Evolutionary conservation across 2,329 filamentous ascomycete species (phyloP).

Genomic region (Sclerotinia subarctica): DNA sequence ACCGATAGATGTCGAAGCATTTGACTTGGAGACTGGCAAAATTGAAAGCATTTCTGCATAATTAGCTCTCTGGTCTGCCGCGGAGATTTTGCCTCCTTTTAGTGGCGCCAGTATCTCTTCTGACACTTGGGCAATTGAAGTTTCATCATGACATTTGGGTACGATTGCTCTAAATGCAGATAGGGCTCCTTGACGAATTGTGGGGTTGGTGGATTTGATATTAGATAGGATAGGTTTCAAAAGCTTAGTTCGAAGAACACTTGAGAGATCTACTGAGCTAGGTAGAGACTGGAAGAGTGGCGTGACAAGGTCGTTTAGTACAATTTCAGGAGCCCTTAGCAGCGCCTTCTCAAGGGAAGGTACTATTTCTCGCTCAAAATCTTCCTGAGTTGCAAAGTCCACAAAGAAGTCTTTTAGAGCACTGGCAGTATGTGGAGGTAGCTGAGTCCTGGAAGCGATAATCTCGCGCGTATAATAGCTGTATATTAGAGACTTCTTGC

Average conservation of each 20-base stretch:
- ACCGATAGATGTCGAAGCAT: constrained; percentile 62
- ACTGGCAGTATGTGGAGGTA: constrained; percentile 69
- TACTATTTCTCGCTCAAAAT: constrained; percentile 71
- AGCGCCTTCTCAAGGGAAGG: constrained; percentile 86
- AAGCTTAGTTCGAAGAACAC: constrained; percentile 66
- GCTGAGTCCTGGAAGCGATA: constrained; percentile 68
- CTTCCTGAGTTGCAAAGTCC: constrained; percentile 68
- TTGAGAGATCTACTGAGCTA: constrained; percentile 70
- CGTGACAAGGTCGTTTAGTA: constrained; percentile 74
- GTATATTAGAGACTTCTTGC: constrained; percentile 69
- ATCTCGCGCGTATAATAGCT: constrained; percentile 84
- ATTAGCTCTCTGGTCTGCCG: constrained; percentile 77
- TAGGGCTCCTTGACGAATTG: constrained; percentile 72
- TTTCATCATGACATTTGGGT: constrained; percentile 54
- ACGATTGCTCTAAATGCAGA: constrained; percentile 71
- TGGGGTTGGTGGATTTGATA: constrained; percentile 81
- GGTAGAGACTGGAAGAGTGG: constrained; percentile 71
- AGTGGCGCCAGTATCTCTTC: constrained; percentile 77
- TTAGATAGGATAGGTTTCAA: constrained; percentile 87
- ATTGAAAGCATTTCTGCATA: constrained; percentile 77
- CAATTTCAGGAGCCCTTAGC: constrained; percentile 83
- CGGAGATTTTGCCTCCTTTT: constrained; percentile 78
- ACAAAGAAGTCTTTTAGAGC: constrained; percentile 80
- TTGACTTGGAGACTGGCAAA: constrained; percentile 56
- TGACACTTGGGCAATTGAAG: constrained; percentile 62